A percentile compares a stretch with the other conserved stretches of the same genome.
Conservation (phyloP, 2,329 filamentous ascomycete species). For the Penicillium corylophilum region DNA sequence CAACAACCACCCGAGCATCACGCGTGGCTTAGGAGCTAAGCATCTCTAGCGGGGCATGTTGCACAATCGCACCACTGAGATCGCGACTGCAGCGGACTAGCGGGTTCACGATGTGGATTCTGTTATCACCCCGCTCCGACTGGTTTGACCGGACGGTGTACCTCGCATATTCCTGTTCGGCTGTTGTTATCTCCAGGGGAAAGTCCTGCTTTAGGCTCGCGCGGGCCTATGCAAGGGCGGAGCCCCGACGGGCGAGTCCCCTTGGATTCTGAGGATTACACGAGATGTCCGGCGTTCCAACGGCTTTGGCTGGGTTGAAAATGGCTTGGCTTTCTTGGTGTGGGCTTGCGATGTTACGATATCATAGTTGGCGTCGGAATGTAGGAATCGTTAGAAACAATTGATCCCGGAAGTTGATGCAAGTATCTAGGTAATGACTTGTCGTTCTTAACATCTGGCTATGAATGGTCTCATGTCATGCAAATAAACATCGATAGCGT, state of each 20-base stretch:
- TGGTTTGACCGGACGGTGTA: neutral
- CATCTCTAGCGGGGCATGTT: conserved; percentile 4
- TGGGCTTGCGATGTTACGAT: neutral
- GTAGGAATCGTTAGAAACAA: neutral
- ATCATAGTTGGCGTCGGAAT: neutral
- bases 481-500: neutral
- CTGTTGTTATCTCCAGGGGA: conserved; percentile 1
- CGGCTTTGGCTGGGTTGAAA: conserved; percentile 1
- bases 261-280: neutral
- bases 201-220: neutral
- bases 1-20: neutral
- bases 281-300: neutral
- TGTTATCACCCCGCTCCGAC: conserved; percentile 9
- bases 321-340: neutral
- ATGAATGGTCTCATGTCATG: neutral
- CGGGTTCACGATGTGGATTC: neutral
- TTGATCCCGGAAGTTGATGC: neutral
- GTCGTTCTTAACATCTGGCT: no score
- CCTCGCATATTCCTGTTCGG: neutral
- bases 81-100: neutral
- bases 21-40: conserved; percentile 8
- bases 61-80: conserved; percentile 3
- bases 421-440: neutral
- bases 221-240: conserved; percentile 10
- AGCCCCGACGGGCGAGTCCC: conserved; percentile 19